Conservation (phyloP, 345 rosid species). For the Eucalyptus rudis region DNA sequence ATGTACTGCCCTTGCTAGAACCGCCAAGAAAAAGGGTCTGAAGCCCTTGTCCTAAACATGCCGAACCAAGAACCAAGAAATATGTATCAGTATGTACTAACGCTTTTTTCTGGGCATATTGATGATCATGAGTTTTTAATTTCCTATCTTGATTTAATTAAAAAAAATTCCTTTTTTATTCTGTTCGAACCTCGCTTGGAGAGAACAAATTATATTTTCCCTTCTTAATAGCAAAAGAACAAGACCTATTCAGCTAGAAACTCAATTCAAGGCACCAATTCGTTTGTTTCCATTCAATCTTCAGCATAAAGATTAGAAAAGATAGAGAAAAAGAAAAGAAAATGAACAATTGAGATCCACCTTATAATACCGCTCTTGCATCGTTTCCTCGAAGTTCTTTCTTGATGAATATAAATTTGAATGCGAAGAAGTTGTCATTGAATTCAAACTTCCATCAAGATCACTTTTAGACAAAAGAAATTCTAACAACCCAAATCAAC, state of each 20-base stretch:
- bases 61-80: not conserved
- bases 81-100: not conserved
- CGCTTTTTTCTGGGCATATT: not conserved
- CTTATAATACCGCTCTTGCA: not conserved
- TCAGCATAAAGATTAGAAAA: not conserved
- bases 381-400: not conserved
- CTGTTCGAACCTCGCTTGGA: not conserved
- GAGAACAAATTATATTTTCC: not conserved
- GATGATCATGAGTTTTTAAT: not conserved
- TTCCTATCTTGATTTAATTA: not conserved
- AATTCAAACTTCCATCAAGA: not conserved
- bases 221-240: not conserved
- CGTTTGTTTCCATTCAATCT: not conserved
- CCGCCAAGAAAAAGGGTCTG: slow-evolving; percentile 34
- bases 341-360: not conserved
- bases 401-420: not conserved
- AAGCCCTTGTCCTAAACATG: slow-evolving; percentile 21
- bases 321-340: not conserved
- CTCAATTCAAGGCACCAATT: not conserved
- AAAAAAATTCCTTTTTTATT: not conserved
- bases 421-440: not conserved
- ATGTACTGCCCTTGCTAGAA: slow-evolving; percentile 21
- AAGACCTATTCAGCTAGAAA: not conserved
- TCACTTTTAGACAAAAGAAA: not conserved
- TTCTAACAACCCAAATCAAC: not conserved